A percentile compares a stretch with the other conserved stretches of the same genome.
phyloP scores from a whole-genome alignment of 1,284 basidiomycete genomes.

The Moesziomyces parantarcticus region DNA sequence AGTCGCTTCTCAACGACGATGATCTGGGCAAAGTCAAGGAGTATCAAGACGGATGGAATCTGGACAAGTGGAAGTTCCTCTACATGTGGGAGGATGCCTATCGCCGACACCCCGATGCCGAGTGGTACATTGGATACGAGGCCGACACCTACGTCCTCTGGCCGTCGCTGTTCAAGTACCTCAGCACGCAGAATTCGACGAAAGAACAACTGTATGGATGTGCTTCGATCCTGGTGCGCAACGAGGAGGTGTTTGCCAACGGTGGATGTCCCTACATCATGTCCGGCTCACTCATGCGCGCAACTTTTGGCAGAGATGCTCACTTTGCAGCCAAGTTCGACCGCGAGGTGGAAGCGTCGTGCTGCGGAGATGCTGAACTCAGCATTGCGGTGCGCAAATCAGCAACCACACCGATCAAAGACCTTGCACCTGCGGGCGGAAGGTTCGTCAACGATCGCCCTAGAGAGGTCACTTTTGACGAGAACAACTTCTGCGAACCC shows the following conservation, averaged over 20 bases:
- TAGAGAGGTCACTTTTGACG: slow-evolving; percentile 18
- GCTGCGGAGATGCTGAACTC: slow-evolving; percentile 44
- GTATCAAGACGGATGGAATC: slow-evolving; percentile 22
- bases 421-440: slow-evolving; percentile 11
- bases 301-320: slow-evolving; percentile 19
- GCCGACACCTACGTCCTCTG: slow-evolving; percentile 36
- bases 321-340: slow-evolving; percentile 29
- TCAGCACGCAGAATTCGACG: slow-evolving; percentile 6
- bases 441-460: slow-evolving; percentile 25
- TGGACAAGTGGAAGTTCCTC: slow-evolving; percentile 44
- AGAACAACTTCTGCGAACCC: slow-evolving; percentile 27
- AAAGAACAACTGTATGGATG: slow-evolving; percentile 33
- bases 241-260: slow-evolving; percentile 32
- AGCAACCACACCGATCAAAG: slow-evolving; percentile 7
- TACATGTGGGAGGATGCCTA: slow-evolving; percentile 46
- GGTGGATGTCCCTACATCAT: slow-evolving; percentile 36
- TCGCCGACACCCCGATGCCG: slow-evolving; percentile 10
- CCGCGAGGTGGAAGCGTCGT: slow-evolving; percentile 11
- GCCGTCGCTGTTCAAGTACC: slow-evolving; percentile 30
- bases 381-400: slow-evolving; percentile 27
- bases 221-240: slow-evolving; percentile 8
- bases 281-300: slow-evolving; percentile 34
- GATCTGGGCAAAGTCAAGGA: not conserved
- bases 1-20: slow-evolving; percentile 2
- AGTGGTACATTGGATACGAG: slow-evolving; percentile 48